Percentiles rank a stretch among this genome's conserved stretches.
phyloP scores from a whole-genome alignment of 1,139 yeast species.

The Yamadazyma trypodendri region DNA sequence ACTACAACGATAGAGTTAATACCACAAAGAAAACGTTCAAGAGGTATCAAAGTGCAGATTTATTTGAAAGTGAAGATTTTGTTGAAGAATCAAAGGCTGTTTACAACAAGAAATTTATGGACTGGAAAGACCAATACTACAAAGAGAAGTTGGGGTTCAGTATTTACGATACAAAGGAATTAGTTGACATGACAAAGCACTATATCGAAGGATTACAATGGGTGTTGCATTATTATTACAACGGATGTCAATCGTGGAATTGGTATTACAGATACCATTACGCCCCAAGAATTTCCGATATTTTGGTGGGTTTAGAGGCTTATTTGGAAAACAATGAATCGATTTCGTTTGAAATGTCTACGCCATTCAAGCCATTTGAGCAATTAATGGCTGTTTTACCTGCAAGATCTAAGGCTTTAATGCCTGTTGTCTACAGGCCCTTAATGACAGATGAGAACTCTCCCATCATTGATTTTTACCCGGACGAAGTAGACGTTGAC shows the following conservation, averaged over 20 bases:
- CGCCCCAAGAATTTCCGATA: conserved; percentile 90
- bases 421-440: conserved; percentile 76
- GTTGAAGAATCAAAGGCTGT: conserved; percentile 60
- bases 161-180: conserved; percentile 51
- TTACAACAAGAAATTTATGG: conserved; percentile 69
- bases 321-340: conserved; percentile 33
- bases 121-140: conserved; percentile 85
- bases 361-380: conserved; percentile 89
- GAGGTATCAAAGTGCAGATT: conserved; percentile 69
- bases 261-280: conserved; percentile 91
- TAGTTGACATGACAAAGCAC: conserved; percentile 68
- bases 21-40: conserved; percentile 50
- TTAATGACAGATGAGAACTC: conserved; percentile 89
- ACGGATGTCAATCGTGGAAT: conserved; percentile 91
- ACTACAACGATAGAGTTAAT: conserved; percentile 48
- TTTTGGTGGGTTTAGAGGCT: conserved; percentile 64
- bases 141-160: conserved; percentile 72
- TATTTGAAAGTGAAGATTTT: conserved; percentile 62
- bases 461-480: conserved; percentile 89
- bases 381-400: conserved; percentile 98
- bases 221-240: conserved; percentile 88
- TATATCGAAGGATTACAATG: conserved; percentile 94
- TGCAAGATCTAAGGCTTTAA: conserved; percentile 77
- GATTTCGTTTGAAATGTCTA: conserved; percentile 66
- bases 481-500: conserved; percentile 84